Percentiles rank a stretch among this genome's conserved stretches.
These are phyloP conservation scores for Zizania palustris DNA, from an alignment of 202 grass and related monocot species.

Conservation along the genomic window DNA sequence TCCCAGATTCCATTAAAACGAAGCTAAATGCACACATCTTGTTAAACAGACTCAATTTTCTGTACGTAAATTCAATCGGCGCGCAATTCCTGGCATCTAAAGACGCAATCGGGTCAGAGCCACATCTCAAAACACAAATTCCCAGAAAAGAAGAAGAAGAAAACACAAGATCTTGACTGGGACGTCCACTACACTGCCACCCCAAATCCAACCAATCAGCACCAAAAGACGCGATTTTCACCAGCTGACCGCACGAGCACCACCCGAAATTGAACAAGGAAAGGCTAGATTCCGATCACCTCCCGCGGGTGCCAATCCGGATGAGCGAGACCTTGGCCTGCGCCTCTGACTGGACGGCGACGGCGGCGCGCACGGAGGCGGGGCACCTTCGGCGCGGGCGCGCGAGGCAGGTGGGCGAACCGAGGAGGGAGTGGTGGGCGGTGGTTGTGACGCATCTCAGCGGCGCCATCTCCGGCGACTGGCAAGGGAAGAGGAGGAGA, in stretches of 20 bases:
- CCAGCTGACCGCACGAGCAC: background rate
- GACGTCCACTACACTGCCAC: background rate
- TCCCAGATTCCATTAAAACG: slow-evolving; percentile 31
- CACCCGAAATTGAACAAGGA: background rate
- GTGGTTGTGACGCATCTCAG: slow-evolving; percentile 57
- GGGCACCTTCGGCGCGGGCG: slow-evolving; percentile 43
- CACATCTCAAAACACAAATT: slow-evolving; percentile 21
- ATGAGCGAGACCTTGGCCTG: slow-evolving; percentile 82
- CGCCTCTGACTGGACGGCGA: slow-evolving; percentile 71
- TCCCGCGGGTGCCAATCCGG: slow-evolving; percentile 94
- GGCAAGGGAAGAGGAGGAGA: background rate
- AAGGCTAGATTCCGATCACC: slow-evolving; percentile 55
- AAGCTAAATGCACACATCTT: slow-evolving; percentile 11
- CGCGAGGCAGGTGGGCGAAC: slow-evolving; percentile 50
- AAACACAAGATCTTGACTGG: background rate
- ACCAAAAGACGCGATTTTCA: slow-evolving; percentile 26
- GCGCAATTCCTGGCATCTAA: background rate
- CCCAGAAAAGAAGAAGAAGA: background rate
- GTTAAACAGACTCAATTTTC: background rate
- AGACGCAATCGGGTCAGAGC: background rate
- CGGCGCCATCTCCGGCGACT: slow-evolving; percentile 44
- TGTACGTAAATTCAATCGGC: slow-evolving; percentile 6
- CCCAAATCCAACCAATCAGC: slow-evolving; percentile 19
- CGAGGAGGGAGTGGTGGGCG: slow-evolving; percentile 52
- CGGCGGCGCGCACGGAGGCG: slow-evolving; percentile 57